These are phyloP conservation scores for Brassica cretica DNA, from an alignment of 345 rosid species.

Conservation along the genomic window DNA sequence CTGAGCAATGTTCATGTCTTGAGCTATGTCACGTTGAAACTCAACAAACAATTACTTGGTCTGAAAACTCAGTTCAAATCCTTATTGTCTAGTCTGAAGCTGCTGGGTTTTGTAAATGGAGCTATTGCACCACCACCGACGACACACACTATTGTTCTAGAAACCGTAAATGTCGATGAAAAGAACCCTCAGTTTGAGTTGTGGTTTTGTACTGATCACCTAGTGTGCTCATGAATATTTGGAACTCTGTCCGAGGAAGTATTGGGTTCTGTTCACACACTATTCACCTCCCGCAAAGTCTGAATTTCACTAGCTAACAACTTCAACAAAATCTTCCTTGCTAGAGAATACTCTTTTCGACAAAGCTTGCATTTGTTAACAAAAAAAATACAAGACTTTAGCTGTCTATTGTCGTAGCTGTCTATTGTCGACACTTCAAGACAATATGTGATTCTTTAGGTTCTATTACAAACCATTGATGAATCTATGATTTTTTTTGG, in stretches of 20 bases:
- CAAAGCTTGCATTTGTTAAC: not conserved
- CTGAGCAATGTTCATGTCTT: no score
- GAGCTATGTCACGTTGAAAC: no score
- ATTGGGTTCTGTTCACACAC: no score
- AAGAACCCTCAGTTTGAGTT: no score
- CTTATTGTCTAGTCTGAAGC: no score
- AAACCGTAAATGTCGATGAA: no score
- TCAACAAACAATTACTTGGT: no score
- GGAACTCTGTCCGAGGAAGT: not conserved
- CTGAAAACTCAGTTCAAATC: no score
- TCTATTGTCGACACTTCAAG: not conserved
- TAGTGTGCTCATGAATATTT: not conserved
- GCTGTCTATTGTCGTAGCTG: not conserved
- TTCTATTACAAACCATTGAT: not conserved
- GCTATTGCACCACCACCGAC: no score
- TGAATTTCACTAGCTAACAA: not conserved
- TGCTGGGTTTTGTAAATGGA: no score
- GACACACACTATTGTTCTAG: no score
- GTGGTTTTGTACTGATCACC: not conserved
- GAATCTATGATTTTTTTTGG: not conserved
- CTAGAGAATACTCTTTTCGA: not conserved
- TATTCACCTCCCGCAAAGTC: no score
- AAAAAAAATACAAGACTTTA: not conserved
- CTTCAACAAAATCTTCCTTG: not conserved
- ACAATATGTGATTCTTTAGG: not conserved